These are phyloP conservation scores for Lentinula boryana DNA, from an alignment of 768 basidiomycete genomes.

Conservation along the genomic window DNA sequence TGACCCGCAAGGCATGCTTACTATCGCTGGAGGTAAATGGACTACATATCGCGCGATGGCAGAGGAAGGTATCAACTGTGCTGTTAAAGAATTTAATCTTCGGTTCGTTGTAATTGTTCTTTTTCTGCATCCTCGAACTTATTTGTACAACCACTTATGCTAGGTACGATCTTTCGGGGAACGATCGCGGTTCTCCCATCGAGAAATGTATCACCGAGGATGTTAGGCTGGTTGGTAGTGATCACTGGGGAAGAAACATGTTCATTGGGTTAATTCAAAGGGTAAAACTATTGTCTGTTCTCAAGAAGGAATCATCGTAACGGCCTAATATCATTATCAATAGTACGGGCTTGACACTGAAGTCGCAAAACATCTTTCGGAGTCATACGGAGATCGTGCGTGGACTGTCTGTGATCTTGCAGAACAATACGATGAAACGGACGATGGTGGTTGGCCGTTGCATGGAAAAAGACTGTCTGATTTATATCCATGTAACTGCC, in stretches of 20 bases:
- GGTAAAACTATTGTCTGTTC: constrained; percentile 33
- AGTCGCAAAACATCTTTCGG: constrained; percentile 89
- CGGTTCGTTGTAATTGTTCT: background rate
- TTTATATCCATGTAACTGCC: constrained; percentile 66
- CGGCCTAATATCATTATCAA: background rate
- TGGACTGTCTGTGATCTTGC: constrained; percentile 90
- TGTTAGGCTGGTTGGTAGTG: constrained; percentile 82
- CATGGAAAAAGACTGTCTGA: constrained; percentile 70
- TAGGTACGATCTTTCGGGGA: background rate
- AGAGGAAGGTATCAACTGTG: constrained; percentile 86
- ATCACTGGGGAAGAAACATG: constrained; percentile 95
- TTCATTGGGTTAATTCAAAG: constrained; percentile 93
- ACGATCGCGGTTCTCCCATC: constrained; percentile 20
- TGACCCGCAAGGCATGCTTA: constrained; percentile 74
- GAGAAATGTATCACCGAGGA: constrained; percentile 72
- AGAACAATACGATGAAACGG: constrained; percentile 36
- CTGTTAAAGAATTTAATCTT: constrained; percentile 66
- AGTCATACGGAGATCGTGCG: constrained; percentile 92
- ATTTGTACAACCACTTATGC: background rate
- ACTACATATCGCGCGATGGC: constrained; percentile 98
- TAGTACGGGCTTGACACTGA: constrained; percentile 89
- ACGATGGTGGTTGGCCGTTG: constrained; percentile 79
- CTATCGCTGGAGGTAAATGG: constrained; percentile 98
- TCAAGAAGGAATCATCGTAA: background rate
- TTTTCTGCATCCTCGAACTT: background rate